Conservation (phyloP, 371 early-diverging fungal genomes). For the Mortierella sp. region DNA sequence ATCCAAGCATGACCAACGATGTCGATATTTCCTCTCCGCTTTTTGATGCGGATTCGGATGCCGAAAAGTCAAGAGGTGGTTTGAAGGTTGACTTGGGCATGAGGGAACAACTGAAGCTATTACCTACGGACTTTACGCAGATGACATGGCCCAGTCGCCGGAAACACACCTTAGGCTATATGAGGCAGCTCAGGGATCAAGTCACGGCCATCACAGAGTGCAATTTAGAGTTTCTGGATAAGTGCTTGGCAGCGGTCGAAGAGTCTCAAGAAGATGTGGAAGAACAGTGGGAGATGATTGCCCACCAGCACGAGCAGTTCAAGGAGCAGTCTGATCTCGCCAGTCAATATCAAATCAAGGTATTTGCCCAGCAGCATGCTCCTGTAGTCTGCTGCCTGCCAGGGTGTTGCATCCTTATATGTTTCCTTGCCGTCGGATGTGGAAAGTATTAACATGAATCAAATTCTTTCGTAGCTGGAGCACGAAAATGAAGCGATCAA, state of each 20-base stretch:
- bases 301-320: not conserved
- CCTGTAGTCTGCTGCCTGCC: too few species aligned
- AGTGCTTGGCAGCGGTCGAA: not conserved
- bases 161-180: not conserved
- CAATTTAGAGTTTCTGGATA: not conserved
- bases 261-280: not conserved
- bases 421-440: too few species aligned
- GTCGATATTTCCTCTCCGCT: too few species aligned
- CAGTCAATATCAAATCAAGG: constrained; percentile 1
- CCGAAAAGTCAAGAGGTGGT: too few species aligned
- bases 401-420: too few species aligned
- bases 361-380: not conserved
- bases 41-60: too few species aligned
- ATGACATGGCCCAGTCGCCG: not conserved
- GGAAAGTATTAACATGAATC: too few species aligned
- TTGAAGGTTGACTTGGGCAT: too few species aligned
- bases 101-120: too few species aligned
- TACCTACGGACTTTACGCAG: too few species aligned
- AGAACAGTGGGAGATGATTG: not conserved
- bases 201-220: not conserved
- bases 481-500: constrained; percentile 12
- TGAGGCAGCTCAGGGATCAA: not conserved
- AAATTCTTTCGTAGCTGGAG: constrained; percentile 6
- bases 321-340: not conserved
- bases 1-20: too few species aligned